Evolutionary conservation across 1,139 yeast genomes (phyloP).

Genomic region (Sugiyamaella japonica): DNA sequence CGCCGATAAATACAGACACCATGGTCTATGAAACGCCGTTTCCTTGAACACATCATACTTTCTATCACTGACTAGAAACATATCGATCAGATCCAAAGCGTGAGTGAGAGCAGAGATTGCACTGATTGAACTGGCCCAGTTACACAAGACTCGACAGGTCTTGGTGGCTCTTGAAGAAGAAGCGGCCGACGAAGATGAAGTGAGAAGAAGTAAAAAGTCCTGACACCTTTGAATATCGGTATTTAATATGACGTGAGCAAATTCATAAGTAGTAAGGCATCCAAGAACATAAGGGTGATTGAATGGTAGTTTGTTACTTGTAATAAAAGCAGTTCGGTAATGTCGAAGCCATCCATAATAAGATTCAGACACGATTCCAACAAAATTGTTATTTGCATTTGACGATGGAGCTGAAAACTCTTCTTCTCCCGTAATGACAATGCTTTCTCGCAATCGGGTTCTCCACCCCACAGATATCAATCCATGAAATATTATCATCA

Average conservation of each 20-base stretch:
- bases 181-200: slow-evolving; percentile 8
- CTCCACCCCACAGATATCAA: slow-evolving; percentile 33
- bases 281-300: slow-evolving; percentile 34
- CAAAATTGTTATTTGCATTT: slow-evolving; percentile 22
- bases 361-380: slow-evolving; percentile 29
- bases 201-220: slow-evolving; percentile 22
- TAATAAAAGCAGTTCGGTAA: slow-evolving; percentile 30
- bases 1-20: slow-evolving; percentile 32
- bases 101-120: slow-evolving; percentile 28
- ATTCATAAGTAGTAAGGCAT: slow-evolving; percentile 32
- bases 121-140: slow-evolving; percentile 19
- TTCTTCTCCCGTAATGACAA: slow-evolving; percentile 23
- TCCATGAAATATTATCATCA: slow-evolving; percentile 35
- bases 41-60: slow-evolving; percentile 31
- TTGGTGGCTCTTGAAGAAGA: slow-evolving; percentile 6
- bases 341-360: slow-evolving; percentile 32
- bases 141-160: slow-evolving; percentile 6
- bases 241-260: slow-evolving; percentile 32
- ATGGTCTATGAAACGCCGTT: slow-evolving; percentile 34
- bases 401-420: slow-evolving; percentile 9
- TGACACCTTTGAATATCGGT: slow-evolving; percentile 26
- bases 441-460: slow-evolving; percentile 29
- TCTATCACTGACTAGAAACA: slow-evolving; percentile 30
- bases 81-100: slow-evolving; percentile 32
- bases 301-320: slow-evolving; percentile 28